Evolutionary conservation across 129 eudicot species (phyloP).

Genomic region (Helianthus annuus): HanXRQr2.0-SUNRISE NC_035433.2:22403081-22403580

Average conservation of each 20-base stretch:
- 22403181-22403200: constrained; percentile 69
- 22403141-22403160: neutral
- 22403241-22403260: constrained; percentile 81
- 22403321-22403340: constrained; percentile 93
- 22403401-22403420: neutral
- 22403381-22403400: neutral
- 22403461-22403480: constrained; percentile 78
- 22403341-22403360: constrained; percentile 73
- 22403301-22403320: constrained; percentile 82
- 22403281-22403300: constrained; percentile 73
- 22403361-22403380: neutral
- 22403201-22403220: constrained; percentile 78
- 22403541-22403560: constrained; percentile 56
- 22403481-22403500: constrained; percentile 83
- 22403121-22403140: too few relatives aligned
- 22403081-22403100: constrained; percentile 80
- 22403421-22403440: constrained; percentile 55
- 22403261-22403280: constrained; percentile 54
- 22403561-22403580: constrained; percentile 65
- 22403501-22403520: constrained; percentile 85
- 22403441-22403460: constrained; percentile 90
- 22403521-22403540: constrained; percentile 93
- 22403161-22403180: constrained; percentile 38
- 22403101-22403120: too few relatives aligned
- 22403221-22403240: constrained; percentile 76